Evolutionary conservation across 306 rosid genomes (phyloP), one percentile per base, ranked within the genome.

Genomic region (Begonia fuchsioides): DNA sequence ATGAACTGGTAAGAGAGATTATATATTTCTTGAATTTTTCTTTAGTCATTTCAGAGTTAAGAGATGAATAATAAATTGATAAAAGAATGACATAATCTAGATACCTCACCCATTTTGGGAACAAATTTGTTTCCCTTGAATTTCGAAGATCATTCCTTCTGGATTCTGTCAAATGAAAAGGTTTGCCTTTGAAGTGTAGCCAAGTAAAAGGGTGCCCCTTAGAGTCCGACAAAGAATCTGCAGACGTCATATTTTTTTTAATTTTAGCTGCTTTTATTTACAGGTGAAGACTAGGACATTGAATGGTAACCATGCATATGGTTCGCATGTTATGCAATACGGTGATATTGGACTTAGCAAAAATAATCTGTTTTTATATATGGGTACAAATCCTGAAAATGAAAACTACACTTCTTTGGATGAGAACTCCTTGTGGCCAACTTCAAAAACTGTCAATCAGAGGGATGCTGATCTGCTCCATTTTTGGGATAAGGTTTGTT

Each of bases 251-350:
- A n/a, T n/a, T n/a, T n/a, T 39, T 32, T 14, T 47, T 54, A 40
- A 19, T 40, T 10, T 54, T 5, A 54, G 35, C 9, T 55, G 46
- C 39, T 64, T 61, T 60, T 15, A 66, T 53, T 51, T 19, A 41
- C 81, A 92, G 98, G 98, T 92, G 51, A 92, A 85, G 62, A 66
- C 26, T 8, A 82, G 94, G 72, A 85, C 98, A 5, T 35, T 73
- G 3, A 61, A 15, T 64, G 86, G 61, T 10, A 77, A 85, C 72
- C 13, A 49, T 19, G 76, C 8, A 57, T 69, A 67, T 65, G 86
- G 98, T 12, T 92, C 98, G 55, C 98, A 85, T 58, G 98, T 92
- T 71, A 85, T 92, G 96, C 93, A 85, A 68, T 92, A 81, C 56
- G 98, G 98, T 58, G 87, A 82, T 49, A 15, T 68, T 38, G 64